These are phyloP conservation scores for Spencermartinsiella europaea DNA, from an alignment of 805 yeast genomes.

Conservation along the genomic window DNA sequence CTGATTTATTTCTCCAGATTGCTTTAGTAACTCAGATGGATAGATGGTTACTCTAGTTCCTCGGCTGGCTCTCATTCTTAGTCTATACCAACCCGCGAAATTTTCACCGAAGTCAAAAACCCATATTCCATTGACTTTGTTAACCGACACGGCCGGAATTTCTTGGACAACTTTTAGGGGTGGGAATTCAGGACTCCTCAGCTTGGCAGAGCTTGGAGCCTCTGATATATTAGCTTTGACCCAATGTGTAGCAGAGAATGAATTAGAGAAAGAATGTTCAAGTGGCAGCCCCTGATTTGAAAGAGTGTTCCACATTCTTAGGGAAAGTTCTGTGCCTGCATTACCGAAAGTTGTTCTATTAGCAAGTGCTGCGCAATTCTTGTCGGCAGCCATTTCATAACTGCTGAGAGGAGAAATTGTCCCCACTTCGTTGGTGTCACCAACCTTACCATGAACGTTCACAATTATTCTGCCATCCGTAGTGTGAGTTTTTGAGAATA, in stretches of 20 bases:
- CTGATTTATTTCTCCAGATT: conserved; percentile 20
- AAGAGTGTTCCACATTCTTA: background rate
- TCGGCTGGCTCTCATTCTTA: conserved; percentile 16
- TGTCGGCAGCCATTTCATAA: no score
- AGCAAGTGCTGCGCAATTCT: background rate
- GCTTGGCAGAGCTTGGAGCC: conserved; percentile 3
- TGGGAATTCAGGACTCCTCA: conserved; percentile 13
- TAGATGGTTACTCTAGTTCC: conserved; percentile 17
- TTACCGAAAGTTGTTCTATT: background rate
- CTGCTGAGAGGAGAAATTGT: no score
- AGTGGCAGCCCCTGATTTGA: background rate
- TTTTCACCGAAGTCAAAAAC: conserved; percentile 25
- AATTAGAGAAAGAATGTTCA: background rate
- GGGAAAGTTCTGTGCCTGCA: no score
- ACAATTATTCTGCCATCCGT: no score
- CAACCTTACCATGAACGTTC: no score
- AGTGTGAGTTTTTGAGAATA: no score
- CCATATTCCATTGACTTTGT: conserved; percentile 21
- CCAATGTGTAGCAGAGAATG: conserved; percentile 15
- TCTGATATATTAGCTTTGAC: background rate
- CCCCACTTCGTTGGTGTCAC: background rate
- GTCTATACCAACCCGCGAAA: conserved; percentile 23
- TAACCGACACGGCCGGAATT: conserved; percentile 15
- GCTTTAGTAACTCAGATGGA: conserved; percentile 24
- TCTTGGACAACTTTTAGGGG: conserved; percentile 15